Base-by-base conservation (phyloP, 2,329 filamentous ascomycete genomes). In the Dryadomyces quercus-mongolicae region DNA sequence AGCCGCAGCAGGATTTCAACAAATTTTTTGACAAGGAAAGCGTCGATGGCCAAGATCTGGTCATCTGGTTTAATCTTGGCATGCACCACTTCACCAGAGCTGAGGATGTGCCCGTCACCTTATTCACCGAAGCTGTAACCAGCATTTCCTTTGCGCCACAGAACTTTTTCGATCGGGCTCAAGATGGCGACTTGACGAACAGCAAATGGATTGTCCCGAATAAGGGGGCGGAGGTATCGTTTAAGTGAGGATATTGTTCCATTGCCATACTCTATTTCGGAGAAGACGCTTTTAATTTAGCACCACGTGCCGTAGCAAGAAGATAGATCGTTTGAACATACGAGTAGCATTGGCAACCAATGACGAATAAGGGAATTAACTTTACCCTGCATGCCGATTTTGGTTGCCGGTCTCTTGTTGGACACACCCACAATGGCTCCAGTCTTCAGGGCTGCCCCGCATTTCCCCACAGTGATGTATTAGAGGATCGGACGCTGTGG, bases 31-130 rank as follows among this genome's bases (percentile, higher is more conserved):
- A 78, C 57, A 67, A 63, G 16, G 73, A 77, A 59, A 62, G 62
- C 57, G 55, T 72, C 5, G 68, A 70, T 22, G 67, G 68, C 48
- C 65, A 69, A 56, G 68, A 71, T 54, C 53, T 70, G 5, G 72
- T 76, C 2, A 56, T 75, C 4, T 77, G 73, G 67, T 71, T 77
- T 59, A 77, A 77, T 59, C 63, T 78, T 9, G 74, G 74, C 47
- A 74, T 74, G 63, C 74, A 78, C 60, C 74, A 77, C 58, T 67
- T 75, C 21, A 74, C 73, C 1, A 66, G 67, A 25, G 65, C 66
- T 40, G 67, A 68, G 57, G 68, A 70, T 51, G 56, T 70, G 1
- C 66, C 66, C 22, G 64, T 65, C 38, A 68, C 66, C 7, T 60
- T 68, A 20, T 66, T 63, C 56, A 60, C 61, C 21, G 63, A 66